Base-by-base conservation (phyloP, 2,329 filamentous ascomycete species). In the Zymoseptoria crescenta region DNA sequence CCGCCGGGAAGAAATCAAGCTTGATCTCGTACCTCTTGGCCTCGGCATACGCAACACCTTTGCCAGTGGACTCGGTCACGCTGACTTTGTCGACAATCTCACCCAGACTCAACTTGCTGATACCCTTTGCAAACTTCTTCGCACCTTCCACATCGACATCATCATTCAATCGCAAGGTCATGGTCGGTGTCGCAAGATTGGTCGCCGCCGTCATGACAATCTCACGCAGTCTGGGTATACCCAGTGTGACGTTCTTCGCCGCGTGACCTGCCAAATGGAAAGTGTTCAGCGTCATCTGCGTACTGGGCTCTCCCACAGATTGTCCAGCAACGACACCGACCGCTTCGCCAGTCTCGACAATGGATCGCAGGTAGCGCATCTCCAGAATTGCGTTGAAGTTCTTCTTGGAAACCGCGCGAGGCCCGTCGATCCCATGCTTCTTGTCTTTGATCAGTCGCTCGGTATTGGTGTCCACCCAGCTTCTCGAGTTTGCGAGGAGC, bases 261-360 rank as follows among this genome's bases (percentile, higher is more conserved):
- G 94, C 92, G 80, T 97, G 93, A 71, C 94, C 94, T 74, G 94
- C 94, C 83, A 99, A 89, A 83, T 99, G 94, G 84, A 99, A 99
- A 28, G 95, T 99, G 77, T 99, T 99, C 57, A 99, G 79, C 7
- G 95, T 99, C 95, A 99, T 99, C 74, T 99, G 94, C 9, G 94
- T 99, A 2, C 92, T 96, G 8, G 95, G 94, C 72, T 99, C 95
- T 72, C 94, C 94, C 49, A 99, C 87, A 30, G 93, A 97, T 75
- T 99, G 94, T 8, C 92, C 92, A 55, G 95, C 95, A 60, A 99
- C 90, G 63, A 99, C 95, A 65, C 94, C 94, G 27, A 99, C 92
- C 27, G 94, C 93, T 77, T 99, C 95, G 52, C 94, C 94, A 28
- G 94, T 91, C 68, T 99, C 93, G 24, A 96, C 88, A 8, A 96